Percentiles rank a stretch among this genome's conserved stretches.
Conservation (phyloP, 2,329 filamentous ascomycete species). For the Cladophialophora chaetospira region DNA sequence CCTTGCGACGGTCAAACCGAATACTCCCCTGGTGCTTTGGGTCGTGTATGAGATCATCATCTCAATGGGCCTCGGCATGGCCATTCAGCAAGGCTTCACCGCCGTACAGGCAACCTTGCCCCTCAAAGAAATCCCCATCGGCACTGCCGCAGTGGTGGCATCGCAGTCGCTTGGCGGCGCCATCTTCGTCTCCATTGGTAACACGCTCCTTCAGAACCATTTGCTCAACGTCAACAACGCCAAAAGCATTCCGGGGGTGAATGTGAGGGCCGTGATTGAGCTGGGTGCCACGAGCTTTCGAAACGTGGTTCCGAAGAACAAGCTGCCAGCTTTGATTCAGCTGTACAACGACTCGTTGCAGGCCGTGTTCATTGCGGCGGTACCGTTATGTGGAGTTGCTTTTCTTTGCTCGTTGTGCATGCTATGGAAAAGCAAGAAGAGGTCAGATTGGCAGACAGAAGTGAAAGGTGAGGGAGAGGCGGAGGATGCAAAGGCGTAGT, state of each 20-base stretch:
- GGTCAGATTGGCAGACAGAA: background rate
- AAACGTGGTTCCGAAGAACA: constrained; percentile 13
- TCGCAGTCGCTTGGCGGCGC: constrained; percentile 31
- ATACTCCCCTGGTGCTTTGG: constrained; percentile 31
- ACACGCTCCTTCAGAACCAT: constrained; percentile 30
- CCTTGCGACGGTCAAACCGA: constrained; percentile 29
- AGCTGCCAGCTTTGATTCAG: constrained; percentile 19
- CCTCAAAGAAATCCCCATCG: constrained; percentile 28
- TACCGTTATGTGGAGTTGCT: constrained; percentile 22
- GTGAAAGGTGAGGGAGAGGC: background rate
- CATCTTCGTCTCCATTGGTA: constrained; percentile 32
- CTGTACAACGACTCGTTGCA: constrained; percentile 28
- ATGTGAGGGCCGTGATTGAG: constrained; percentile 22
- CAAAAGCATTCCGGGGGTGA: constrained; percentile 18
- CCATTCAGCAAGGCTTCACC: constrained; percentile 28
- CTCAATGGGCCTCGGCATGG: constrained; percentile 33
- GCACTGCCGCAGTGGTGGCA: constrained; percentile 28
- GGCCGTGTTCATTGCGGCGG: constrained; percentile 24
- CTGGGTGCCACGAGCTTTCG: constrained; percentile 27
- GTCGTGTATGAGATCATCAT: constrained; percentile 35
- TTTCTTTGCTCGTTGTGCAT: constrained; percentile 23
- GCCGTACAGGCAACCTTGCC: constrained; percentile 30
- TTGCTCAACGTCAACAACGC: constrained; percentile 16
- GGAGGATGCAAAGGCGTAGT: background rate
- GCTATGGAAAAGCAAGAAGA: constrained; percentile 1